These are phyloP conservation scores for Porogramme epimiltina DNA, from an alignment of 1,284 basidiomycete species.

Conservation along the genomic window DNA sequence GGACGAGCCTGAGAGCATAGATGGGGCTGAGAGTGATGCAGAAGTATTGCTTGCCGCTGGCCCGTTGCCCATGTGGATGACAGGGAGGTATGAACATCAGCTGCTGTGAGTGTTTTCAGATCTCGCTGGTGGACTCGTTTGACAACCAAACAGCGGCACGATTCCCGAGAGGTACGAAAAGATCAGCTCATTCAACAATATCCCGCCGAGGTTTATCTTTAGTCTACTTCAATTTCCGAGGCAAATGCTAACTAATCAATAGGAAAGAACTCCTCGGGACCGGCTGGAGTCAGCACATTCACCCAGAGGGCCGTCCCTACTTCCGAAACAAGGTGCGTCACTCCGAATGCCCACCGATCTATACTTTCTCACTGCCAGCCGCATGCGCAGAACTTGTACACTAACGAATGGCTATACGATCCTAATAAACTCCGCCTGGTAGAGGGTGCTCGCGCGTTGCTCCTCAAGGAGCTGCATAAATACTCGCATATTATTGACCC, in stretches of 20 bases:
- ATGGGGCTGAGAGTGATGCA: no score
- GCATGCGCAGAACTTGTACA: conserved; percentile 8
- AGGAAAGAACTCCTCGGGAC: neutral
- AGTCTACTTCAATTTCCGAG: no score
- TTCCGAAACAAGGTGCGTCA: conserved; percentile 10
- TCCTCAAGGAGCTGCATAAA: neutral
- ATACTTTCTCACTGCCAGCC: no score
- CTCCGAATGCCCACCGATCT: no score
- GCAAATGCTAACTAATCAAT: no score
- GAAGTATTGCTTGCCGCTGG: neutral
- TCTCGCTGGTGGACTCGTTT: neutral
- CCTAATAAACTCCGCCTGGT: neutral
- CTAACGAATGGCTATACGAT: conserved; percentile 14
- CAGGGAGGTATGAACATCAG: no score
- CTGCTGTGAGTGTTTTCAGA: no score
- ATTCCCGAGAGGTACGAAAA: neutral
- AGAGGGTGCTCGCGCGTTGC: neutral
- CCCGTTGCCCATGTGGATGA: no score
- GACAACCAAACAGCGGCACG: no score
- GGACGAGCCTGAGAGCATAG: no score
- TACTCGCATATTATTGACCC: conserved; percentile 1
- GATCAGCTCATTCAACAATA: neutral
- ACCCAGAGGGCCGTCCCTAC: conserved; percentile 28
- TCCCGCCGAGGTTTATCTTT: neutral
- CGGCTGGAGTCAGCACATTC: conserved; percentile 17